phyloP scores from a whole-genome alignment of 1,139 yeast genomes.

The Sugiyamaella sp. region DNA sequence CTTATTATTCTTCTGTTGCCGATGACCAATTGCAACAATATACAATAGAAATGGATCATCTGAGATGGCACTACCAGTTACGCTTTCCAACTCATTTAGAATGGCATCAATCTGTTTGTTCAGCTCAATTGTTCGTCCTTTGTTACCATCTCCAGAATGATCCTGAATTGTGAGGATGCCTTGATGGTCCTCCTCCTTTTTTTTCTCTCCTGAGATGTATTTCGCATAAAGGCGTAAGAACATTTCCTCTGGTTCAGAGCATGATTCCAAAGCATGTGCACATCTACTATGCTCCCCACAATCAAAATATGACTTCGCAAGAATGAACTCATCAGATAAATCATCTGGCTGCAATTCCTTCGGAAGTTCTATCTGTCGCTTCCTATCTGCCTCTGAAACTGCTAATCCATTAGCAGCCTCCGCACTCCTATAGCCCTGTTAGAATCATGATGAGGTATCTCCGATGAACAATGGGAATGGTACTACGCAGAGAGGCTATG shows the following conservation, averaged over 20 bases:
- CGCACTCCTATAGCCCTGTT: constrained; percentile 46
- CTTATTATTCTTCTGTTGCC: constrained; percentile 60
- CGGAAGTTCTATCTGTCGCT: not conserved
- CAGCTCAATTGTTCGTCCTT: constrained; percentile 29
- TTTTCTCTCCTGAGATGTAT: constrained; percentile 73
- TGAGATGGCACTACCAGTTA: constrained; percentile 20
- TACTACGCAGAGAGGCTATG: no score
- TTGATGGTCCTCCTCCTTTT: constrained; percentile 71
- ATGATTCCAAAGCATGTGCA: constrained; percentile 57
- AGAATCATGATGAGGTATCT: not conserved
- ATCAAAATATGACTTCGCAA: constrained; percentile 78
- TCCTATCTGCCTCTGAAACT: constrained; percentile 27
- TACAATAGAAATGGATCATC: constrained; percentile 68
- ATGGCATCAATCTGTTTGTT: constrained; percentile 43
- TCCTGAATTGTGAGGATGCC: constrained; percentile 58
- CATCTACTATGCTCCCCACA: constrained; percentile 88
- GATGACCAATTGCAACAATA: constrained; percentile 60
- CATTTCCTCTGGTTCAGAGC: constrained; percentile 52
- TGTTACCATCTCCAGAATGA: constrained; percentile 24
- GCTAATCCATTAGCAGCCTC: constrained; percentile 68
- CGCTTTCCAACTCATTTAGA: constrained; percentile 39
- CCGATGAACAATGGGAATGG: no score
- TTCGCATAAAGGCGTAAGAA: constrained; percentile 72
- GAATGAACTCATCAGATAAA: constrained; percentile 38
- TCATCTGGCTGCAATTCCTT: constrained; percentile 26